A percentile compares a stretch with the other conserved stretches of the same genome.
These are phyloP conservation scores for Penicillium paxilli DNA, from an alignment of 495 filamentous ascomycete genomes.

Conservation along the genomic window DNA sequence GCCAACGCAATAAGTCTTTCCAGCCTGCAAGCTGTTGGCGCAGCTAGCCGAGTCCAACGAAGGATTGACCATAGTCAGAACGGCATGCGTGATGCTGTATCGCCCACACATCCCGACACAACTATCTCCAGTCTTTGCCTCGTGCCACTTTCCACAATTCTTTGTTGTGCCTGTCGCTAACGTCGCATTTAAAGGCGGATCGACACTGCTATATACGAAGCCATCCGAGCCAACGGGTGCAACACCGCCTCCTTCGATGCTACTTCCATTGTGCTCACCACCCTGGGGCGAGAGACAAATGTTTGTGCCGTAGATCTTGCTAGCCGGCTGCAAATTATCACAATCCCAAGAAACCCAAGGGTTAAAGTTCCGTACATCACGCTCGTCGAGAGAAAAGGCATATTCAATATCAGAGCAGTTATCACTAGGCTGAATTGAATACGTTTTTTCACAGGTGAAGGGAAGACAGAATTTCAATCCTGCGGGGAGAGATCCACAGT, in stretches of 20 bases:
- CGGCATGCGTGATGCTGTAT: constrained; percentile 2
- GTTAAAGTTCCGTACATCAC: constrained; percentile 10
- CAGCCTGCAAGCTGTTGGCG: not conserved
- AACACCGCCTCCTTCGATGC: not conserved
- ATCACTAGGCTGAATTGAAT: not conserved
- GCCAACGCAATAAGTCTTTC: not conserved
- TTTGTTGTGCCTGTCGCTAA: constrained; percentile 16
- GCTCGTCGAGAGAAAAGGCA: not conserved
- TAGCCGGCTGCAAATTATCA: constrained; percentile 2
- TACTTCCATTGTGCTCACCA: not conserved
- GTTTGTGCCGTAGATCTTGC: constrained; percentile 1
- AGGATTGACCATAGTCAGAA: too few species aligned
- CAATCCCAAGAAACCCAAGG: constrained; percentile 8
- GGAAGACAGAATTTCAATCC: not conserved
- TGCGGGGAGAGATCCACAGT: not conserved
- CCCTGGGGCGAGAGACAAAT: constrained; percentile 7
- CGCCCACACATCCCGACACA: constrained; percentile 12
- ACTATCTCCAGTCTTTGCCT: constrained; percentile 1
- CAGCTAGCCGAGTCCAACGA: not conserved
- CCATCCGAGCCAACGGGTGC: not conserved
- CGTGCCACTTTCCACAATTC: constrained; percentile 18
- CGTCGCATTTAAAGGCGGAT: not conserved
- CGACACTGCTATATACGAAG: not conserved
- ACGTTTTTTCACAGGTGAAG: not conserved
- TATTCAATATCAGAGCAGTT: not conserved